Conservation (phyloP, 225 moss, liverwort and hornwort genomes). For the Bryoerythrophyllum caledonicum region DNA sequence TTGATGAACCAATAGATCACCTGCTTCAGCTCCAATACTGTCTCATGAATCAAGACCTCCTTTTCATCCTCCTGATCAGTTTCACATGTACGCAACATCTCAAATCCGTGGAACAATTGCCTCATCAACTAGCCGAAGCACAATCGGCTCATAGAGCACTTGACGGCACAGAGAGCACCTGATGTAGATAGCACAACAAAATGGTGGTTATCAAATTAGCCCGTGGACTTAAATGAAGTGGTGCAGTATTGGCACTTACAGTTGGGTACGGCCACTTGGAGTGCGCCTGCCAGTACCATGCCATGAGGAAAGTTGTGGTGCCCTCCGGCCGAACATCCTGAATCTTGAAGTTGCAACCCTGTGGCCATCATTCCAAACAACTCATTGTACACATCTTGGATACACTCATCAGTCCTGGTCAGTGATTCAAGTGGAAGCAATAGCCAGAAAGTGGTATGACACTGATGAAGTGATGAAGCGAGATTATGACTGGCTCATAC, state of each 20-base stretch:
- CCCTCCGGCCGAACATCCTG: slow-evolving; percentile 82
- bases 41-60: slow-evolving; percentile 68
- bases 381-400: too few relatives aligned
- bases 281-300: slow-evolving; percentile 68
- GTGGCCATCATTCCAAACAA: background rate
- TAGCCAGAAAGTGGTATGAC: too few relatives aligned
- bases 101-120: background rate
- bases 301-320: slow-evolving; percentile 75
- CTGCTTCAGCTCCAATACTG: slow-evolving; percentile 87
- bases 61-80: slow-evolving; percentile 80
- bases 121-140: too few relatives aligned
- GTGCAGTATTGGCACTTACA: slow-evolving; percentile 30
- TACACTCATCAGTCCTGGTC: too few relatives aligned
- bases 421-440: too few relatives aligned
- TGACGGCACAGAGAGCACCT: too few relatives aligned
- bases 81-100: background rate
- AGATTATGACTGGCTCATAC: background rate
- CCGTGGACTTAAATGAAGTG: background rate
- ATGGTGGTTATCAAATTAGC: too few relatives aligned
- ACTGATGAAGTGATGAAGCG: too few relatives aligned
- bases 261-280: slow-evolving; percentile 91
- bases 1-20: slow-evolving; percentile 96
- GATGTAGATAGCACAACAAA: too few relatives aligned
- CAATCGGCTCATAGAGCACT: too few relatives aligned
- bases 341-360: slow-evolving; percentile 80